Evolutionary conservation across 106 monocot species (phyloP).

Genomic region (Dactylorhiza incarnata): DNA sequence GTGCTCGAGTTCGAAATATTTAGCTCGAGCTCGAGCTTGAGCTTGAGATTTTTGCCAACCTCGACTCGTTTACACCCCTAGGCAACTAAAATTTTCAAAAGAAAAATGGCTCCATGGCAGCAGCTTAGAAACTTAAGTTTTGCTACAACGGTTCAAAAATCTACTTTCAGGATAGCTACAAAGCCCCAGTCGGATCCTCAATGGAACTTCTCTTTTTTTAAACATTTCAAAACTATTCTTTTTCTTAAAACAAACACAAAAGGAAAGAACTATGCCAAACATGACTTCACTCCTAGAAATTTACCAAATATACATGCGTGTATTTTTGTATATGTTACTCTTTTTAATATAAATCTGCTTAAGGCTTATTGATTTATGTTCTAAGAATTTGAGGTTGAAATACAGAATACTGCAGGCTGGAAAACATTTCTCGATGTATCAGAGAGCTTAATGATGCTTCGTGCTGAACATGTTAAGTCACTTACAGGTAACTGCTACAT

Average conservation of each 20-base stretch:
- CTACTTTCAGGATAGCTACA: too few species aligned
- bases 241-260: background rate
- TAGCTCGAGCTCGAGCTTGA: too few species aligned
- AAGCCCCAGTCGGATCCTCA: too few species aligned
- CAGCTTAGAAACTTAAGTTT: too few species aligned
- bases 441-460: slow-evolving; percentile 32
- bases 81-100: too few species aligned
- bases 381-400: slow-evolving; percentile 22
- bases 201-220: background rate
- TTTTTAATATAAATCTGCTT: slow-evolving; percentile 1
- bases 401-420: slow-evolving; percentile 71
- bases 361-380: slow-evolving; percentile 12
- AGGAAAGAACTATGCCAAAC: background rate
- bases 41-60: too few species aligned
- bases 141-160: too few species aligned
- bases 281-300: too few species aligned
- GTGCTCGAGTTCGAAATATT: too few species aligned
- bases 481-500: slow-evolving; percentile 38
- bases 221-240: background rate
- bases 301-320: background rate
- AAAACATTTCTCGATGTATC: slow-evolving; percentile 37
- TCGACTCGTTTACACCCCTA: too few species aligned
- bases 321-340: background rate
- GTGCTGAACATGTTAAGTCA: slow-evolving; percentile 38
- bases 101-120: too few species aligned